A percentile compares a stretch with the other conserved stretches of the same genome.
phyloP scores from a whole-genome alignment of 1,284 basidiomycete species.

The Leccinum huronense region DNA sequence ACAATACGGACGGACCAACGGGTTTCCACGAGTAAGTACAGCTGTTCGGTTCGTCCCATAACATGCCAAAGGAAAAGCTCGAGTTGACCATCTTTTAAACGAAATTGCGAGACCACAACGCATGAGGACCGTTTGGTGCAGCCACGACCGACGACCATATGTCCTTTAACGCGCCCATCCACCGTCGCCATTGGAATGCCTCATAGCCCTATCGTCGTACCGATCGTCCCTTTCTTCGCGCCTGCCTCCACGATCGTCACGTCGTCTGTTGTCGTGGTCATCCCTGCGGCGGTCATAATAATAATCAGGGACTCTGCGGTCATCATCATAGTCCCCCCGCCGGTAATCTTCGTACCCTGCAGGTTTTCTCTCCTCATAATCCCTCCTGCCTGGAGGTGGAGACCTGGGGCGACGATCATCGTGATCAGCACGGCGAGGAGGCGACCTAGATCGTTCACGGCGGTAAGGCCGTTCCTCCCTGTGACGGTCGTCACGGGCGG shows the following conservation, averaged over 20 bases:
- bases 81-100: conserved; percentile 41
- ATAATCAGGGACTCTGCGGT: conserved; percentile 72
- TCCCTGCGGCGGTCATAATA: conserved; percentile 80
- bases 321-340: conserved; percentile 70
- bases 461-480: conserved; percentile 47
- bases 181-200: conserved; percentile 70
- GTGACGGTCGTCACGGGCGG: conserved; percentile 54
- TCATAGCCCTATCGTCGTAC: conserved; percentile 66
- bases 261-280: conserved; percentile 55
- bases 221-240: conserved; percentile 78
- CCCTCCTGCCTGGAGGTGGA: conserved; percentile 66
- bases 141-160: conserved; percentile 41
- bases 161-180: conserved; percentile 61
- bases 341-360: conserved; percentile 83
- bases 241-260: conserved; percentile 60
- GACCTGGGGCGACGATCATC: conserved; percentile 79
- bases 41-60: conserved; percentile 39
- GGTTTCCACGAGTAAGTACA: conserved; percentile 43
- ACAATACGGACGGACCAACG: conserved; percentile 35
- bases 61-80: conserved; percentile 40
- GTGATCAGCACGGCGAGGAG: conserved; percentile 57
- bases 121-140: conserved; percentile 44
- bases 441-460: conserved; percentile 74
- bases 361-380: conserved; percentile 75
- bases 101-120: conserved; percentile 44